Evolutionary conservation across 768 basidiomycete species (phyloP).

Genomic region (Tulasnella sp.): DNA sequence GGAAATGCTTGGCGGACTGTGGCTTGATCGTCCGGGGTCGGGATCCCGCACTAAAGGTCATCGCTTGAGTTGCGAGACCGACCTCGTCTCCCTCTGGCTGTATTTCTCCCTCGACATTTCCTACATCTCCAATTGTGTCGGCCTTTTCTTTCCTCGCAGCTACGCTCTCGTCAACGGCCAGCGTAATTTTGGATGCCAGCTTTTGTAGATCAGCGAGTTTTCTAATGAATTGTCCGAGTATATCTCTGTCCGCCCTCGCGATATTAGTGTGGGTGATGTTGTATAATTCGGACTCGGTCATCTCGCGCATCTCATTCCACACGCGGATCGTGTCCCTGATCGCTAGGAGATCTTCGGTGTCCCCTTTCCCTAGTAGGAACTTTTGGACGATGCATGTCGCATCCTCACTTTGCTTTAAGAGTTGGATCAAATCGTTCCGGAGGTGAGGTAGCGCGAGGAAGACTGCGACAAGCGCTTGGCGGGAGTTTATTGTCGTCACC

Average conservation of each 20-base stretch:
- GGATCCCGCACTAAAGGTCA: background rate
- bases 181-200: conserved; percentile 48
- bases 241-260: conserved; percentile 19
- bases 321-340: conserved; percentile 51
- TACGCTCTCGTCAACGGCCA: conserved; percentile 34
- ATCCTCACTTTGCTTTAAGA: conserved; percentile 55
- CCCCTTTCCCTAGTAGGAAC: conserved; percentile 59
- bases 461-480: conserved; percentile 67
- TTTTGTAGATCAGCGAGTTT: conserved; percentile 41
- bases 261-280: background rate
- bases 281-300: conserved; percentile 16
- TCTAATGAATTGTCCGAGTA: conserved; percentile 42
- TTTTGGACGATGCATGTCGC: conserved; percentile 65
- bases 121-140: conserved; percentile 22
- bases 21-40: conserved; percentile 49
- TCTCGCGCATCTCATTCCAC: conserved; percentile 45
- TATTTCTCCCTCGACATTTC: conserved; percentile 7
- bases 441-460: conserved; percentile 53
- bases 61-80: background rate
- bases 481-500: conserved; percentile 53
- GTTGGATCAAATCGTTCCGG: conserved; percentile 48
- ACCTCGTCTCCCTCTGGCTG: background rate
- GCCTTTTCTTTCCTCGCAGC: conserved; percentile 18
- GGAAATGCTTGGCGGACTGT: conserved; percentile 34
- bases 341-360: conserved; percentile 50